Base-by-base conservation (phyloP, 2,329 filamentous ascomycete species). In the Escovopsis weberi region DNA sequence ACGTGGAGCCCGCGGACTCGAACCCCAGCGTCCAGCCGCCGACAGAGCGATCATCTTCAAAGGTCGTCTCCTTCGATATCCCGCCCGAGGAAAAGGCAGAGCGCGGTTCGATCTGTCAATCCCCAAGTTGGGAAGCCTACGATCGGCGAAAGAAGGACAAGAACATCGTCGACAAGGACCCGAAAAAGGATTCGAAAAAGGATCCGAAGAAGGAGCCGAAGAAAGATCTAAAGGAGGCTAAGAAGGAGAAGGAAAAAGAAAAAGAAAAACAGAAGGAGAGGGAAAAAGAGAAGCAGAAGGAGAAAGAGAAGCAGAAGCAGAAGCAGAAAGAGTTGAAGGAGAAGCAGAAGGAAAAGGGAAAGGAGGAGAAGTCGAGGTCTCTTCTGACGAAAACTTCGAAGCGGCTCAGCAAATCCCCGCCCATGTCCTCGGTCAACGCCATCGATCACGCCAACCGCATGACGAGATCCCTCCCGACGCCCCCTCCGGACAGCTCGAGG, bases 41-140 rank as follows among this genome's bases (percentile, higher is more conserved):
- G 18, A 41, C 42, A 32, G 54, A 55, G 2, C 58, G 52, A 15
- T 43, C 43, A 11, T 30, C 28, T 2, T 35, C 53, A n/a, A 59
- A 58, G 33, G 52, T 52, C 2, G 57, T 60, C 12, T 53, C 59
- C 3, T 60, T 59, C 36, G 51, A 52, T 37, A 54, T 59, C 1
- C 58, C 59, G 2, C 51, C 55, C 2, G 50, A 57, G 2, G 50
- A 56, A 5, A 50, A 59, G 5, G 51, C 57, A 8, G 55, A 55
- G 18, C 53, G 50, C 26, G 51, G 50, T 6, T 59, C 60, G 0
- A 73, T 78, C 42, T 80, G 75, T 47, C 72, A 76, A 43, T 79
- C 75, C 1, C 75, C 75, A 2, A 76, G 68, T 43, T 79, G 75
- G 75, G 74, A 77, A 47, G 68, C 71, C 19, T 73, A 73, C 49